Evolutionary conservation across 257 asterid species (phyloP), one percentile per base, ranked within the genome.

Genomic region (Handroanthus guayacan): DNA sequence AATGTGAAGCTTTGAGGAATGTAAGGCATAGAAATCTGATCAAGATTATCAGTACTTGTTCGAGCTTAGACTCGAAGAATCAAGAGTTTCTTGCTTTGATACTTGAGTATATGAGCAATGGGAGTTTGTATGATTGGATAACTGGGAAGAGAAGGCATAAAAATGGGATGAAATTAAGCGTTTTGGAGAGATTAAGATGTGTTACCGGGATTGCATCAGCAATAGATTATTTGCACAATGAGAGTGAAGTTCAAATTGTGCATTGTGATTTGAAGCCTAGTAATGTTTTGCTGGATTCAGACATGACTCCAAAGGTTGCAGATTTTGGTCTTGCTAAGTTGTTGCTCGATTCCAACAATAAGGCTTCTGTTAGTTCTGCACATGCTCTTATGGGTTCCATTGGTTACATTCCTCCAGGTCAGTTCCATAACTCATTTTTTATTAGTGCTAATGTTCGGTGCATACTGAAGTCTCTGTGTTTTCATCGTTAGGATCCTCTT

Each of bases 211-310:
- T 89, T 66, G 97, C 91, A 6, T 39, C 77, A 17, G 91, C 92
- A 8, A 14, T 89, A 6, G 80, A 82, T 14, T 91, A 87, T 80
- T 78, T 91, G 77, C 94, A 89, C 70, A 80, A 86, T 48, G 90
- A 83, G 69, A 75, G 84, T 2, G 84, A 86, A 66, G 43, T 71
- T 2, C 83, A 89, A 0, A 58, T 86, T 8, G 82, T 90, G 68
- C 92, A 87, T 18, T 87, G 92, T 54, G 92, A 90, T 82, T 38
- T 88, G 67, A 90, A 88, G 83, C 94, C 96, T 0, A 78, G 87
- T 75, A 88, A 90, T 55, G 77, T 90, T 67, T 83, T 88, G 39
- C 41, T 90, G 39, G 97, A 88, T 71, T 62, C 79, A 4, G 87
- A 87, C 80, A 83, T 91, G 90, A 81, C 84, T 4, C 88, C 90